Base-by-base conservation (phyloP, 2,329 filamentous ascomycete genomes). In the Chaetomium sp. region DNA sequence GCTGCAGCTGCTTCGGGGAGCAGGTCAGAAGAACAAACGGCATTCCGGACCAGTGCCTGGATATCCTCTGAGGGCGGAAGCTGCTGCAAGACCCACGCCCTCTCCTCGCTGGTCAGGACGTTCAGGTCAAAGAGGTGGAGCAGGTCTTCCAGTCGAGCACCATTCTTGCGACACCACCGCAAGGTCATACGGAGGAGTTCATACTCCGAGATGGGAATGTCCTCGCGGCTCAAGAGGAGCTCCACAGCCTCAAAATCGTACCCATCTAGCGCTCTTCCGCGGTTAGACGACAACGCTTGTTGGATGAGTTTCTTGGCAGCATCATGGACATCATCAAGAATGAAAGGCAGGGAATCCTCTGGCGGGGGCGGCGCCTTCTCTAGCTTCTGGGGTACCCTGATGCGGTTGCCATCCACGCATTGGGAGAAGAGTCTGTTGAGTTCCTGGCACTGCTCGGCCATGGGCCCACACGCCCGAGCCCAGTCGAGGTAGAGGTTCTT, bases 401-500 rank as follows among this genome's bases (percentile, higher is more conserved):
- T 77, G 9, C 72, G 70, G 60, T 79, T 79, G 0, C 77, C 78
- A 64, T 80, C 78, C 8, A 80, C 78, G 59, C 77, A 78, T 60
- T 74, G 73, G 4, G 78, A 79, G 63, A 79, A 79, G 3, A 80
- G 69, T 4, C 77, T 72, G 64, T 80, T 80, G 33, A 79, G 70
- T 61, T 80, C 74, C 65, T 79, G 77, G 63, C 78, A 79, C 65
- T 79, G 68, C 9, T 73, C 57, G 31, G 74, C 76, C 73, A 79
- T 75, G 7, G 78, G 65, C 10, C 76, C 75, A 21, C 70, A 72
- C 4, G 73, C 69, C 29, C 76, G 72, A 33, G 76, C 77, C 78
- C 78, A 80, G 55, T 77, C 74, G n/a, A 80, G 72, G 66, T 76
- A 79, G 10, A 80, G 70, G 55, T 78, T 79, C 67, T 79, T 79